These are phyloP conservation scores for Termitomyces sp. DNA, from an alignment of 1,284 basidiomycete genomes.

Conservation along the genomic window DNA sequence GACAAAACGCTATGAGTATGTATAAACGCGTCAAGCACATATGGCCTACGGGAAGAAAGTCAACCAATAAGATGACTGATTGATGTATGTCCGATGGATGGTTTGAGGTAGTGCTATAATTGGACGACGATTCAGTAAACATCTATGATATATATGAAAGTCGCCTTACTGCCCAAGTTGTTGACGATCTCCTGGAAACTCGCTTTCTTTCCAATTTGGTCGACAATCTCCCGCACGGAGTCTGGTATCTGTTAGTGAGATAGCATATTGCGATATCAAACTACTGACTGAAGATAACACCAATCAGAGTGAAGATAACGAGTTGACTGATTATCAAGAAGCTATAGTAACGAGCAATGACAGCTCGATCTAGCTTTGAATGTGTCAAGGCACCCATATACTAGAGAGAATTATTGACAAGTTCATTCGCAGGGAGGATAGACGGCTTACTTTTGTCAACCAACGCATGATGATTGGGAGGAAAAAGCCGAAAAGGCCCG, in stretches of 20 bases:
- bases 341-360: slow-evolving; percentile 85
- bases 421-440: neutral
- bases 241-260: slow-evolving; percentile 31
- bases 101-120: slow-evolving; percentile 57
- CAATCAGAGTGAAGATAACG: slow-evolving; percentile 88
- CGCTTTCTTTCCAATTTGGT: slow-evolving; percentile 62
- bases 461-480: slow-evolving; percentile 85
- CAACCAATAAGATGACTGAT: slow-evolving; percentile 87
- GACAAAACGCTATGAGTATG: neutral
- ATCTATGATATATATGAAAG: neutral
- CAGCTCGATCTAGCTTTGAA: slow-evolving; percentile 80
- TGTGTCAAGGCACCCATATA: slow-evolving; percentile 81
- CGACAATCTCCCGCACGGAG: slow-evolving; percentile 63
- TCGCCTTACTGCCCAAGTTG: slow-evolving; percentile 56
- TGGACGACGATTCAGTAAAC: neutral
- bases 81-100: slow-evolving; percentile 79
- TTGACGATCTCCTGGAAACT: slow-evolving; percentile 66
- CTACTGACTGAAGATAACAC: slow-evolving; percentile 75
- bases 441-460: slow-evolving; percentile 42
- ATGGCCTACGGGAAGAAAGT: slow-evolving; percentile 82
- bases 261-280: neutral
- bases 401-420: slow-evolving; percentile 34
- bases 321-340: slow-evolving; percentile 90
- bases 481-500: slow-evolving; percentile 85
- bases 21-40: neutral